phyloP scores from a whole-genome alignment of 306 rosid genomes.

The Casuarina equisetifolia region DNA sequence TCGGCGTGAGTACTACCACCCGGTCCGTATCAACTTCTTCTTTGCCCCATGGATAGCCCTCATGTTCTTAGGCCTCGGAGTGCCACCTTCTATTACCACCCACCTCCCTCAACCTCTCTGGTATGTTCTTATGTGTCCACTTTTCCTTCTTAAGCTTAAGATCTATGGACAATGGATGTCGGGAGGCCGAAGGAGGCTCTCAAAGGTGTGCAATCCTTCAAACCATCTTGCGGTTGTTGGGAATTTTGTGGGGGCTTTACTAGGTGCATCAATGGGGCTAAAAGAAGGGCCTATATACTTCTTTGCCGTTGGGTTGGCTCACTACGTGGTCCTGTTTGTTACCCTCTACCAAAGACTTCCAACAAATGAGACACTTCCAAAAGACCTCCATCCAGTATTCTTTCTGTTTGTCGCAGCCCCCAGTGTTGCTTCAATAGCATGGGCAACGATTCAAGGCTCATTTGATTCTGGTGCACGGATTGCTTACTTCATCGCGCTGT shows the following conservation, averaged over 20 bases:
- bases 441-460: slow-evolving; percentile 84
- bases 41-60: slow-evolving; percentile 88
- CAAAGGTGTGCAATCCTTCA: slow-evolving; percentile 85
- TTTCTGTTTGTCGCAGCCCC: slow-evolving; percentile 93
- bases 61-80: slow-evolving; percentile 70
- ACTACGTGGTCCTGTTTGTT: slow-evolving; percentile 75
- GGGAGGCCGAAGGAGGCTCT: slow-evolving; percentile 82
- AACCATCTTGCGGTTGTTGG: slow-evolving; percentile 83
- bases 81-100: slow-evolving; percentile 62
- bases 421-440: slow-evolving; percentile 93
- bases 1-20: slow-evolving; percentile 88
- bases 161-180: slow-evolving; percentile 99
- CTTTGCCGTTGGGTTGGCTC: slow-evolving; percentile 84
- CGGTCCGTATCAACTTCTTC: slow-evolving; percentile 85
- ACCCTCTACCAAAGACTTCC: slow-evolving; percentile 93
- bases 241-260: slow-evolving; percentile 84
- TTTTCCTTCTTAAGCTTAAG: slow-evolving; percentile 77
- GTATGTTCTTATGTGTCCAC: slow-evolving; percentile 83
- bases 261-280: slow-evolving; percentile 87
- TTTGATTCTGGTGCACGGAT: slow-evolving; percentile 70
- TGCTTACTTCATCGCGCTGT: slow-evolving; percentile 74
- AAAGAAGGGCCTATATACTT: slow-evolving; percentile 89
- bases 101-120: slow-evolving; percentile 53
- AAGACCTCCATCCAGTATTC: slow-evolving; percentile 92
- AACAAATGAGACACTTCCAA: slow-evolving; percentile 83